Evolutionary conservation across 2,329 filamentous ascomycete species (phyloP), one percentile per base, ranked within the genome.

Genomic region (Calonectria montana): DNA sequence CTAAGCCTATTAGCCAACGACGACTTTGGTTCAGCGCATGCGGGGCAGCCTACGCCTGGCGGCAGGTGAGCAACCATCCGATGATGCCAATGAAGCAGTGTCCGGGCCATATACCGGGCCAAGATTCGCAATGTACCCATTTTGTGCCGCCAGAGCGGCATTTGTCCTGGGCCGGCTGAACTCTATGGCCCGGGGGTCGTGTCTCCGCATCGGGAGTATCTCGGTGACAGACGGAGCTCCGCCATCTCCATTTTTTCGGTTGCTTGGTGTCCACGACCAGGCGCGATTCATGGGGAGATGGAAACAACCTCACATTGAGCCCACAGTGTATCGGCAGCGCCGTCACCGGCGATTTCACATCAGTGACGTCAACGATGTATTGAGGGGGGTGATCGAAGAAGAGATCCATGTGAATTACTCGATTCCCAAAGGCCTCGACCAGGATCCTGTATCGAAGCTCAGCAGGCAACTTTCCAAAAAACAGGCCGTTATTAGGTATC

Each of bases 1-100:
- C 79, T 80, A 29, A 21, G 35, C 53, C 15, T 15, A 16, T 62
- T 64, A 64, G 45, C 31, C 4, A 59, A 29, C n/a, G 47, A 13
- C 6, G 27, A 35, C 16, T 47, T 47, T 39, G 25, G 39, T 21
- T 10, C n/a, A 48, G 18, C 25, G 41, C 5, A 21, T 45, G 37
- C 13, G 41, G 48, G 50, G n/a, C 29, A 45, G 47, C 74, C 48
- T 63, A 80, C 75, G 82, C 81, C 71, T 81, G 78, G 16, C 78
- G 75, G 61, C 81, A 83, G 15, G 75, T 71, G 2, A 77, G 71
- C 1, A 83, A 74, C 80, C 81, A 83, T 3, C 79, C 81, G 74
- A 82, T 75, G 0, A 74, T 75, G 0, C 81, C 82, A 16, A 82
- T 64, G 0, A 35, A 67, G 47, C 76, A 79, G 47, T 76, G 76